Conservation (phyloP, 75 land plant genomes). For the Selaginella moellendorffii region DNA sequence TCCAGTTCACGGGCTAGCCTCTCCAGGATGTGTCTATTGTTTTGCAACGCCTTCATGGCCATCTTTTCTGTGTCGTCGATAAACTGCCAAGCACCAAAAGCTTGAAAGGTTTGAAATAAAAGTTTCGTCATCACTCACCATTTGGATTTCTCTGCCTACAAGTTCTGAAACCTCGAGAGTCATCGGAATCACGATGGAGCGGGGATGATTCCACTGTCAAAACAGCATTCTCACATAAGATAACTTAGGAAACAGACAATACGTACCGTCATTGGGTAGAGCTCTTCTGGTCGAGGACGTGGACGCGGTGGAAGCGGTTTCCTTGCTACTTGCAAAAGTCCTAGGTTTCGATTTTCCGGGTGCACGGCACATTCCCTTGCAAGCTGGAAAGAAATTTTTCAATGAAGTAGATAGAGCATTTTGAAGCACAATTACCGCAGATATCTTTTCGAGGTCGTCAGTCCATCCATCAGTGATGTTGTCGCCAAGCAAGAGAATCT, state of each 20-base stretch:
- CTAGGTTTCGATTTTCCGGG: not conserved
- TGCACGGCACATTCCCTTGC: not conserved
- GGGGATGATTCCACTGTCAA: not conserved
- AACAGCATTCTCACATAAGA: no score
- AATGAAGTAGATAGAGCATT: no score
- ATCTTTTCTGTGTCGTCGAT: slow-evolving; percentile 77
- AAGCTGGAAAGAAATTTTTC: not conserved
- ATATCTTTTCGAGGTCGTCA: slow-evolving; percentile 73
- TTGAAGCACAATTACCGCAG: slow-evolving; percentile 58
- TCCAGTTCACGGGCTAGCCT: slow-evolving; percentile 41
- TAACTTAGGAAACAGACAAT: no score
- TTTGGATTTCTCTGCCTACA: not conserved
- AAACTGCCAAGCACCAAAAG: slow-evolving; percentile 30
- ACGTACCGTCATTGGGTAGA: not conserved
- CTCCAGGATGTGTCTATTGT: slow-evolving; percentile 54
- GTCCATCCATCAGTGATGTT: slow-evolving; percentile 75
- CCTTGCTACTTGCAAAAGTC: not conserved
- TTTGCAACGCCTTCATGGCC: slow-evolving; percentile 52
- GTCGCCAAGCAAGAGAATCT: slow-evolving; percentile 53
- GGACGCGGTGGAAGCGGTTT: not conserved
- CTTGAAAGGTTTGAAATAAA: not conserved
- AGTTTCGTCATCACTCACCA: not conserved
- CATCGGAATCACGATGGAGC: not conserved
- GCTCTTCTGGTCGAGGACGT: not conserved
- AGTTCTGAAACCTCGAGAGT: not conserved